A percentile compares a stretch with the other conserved stretches of the same genome.
These are phyloP conservation scores for Clathrospora elynae DNA, from an alignment of 2,329 filamentous ascomycete genomes.

Conservation along the genomic window DNA sequence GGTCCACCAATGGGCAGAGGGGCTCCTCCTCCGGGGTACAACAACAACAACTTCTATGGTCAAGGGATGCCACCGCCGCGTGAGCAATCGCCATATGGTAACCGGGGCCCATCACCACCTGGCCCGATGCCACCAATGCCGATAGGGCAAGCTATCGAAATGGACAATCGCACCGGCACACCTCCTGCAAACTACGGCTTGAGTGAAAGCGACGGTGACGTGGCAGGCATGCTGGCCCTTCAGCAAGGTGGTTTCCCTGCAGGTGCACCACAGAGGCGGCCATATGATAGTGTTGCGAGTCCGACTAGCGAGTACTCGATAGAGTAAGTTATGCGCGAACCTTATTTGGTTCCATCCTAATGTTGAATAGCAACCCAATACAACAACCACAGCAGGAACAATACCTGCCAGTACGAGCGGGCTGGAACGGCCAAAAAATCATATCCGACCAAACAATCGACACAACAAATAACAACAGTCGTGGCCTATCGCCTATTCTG, in stretches of 20 bases:
- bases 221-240: slow-evolving; percentile 73
- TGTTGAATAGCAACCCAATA: slow-evolving; percentile 16
- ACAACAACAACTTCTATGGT: slow-evolving; percentile 45
- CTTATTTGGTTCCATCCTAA: slow-evolving; percentile 9
- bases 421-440: slow-evolving; percentile 47
- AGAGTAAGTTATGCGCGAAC: slow-evolving; percentile 62
- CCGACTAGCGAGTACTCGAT: slow-evolving; percentile 74
- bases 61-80: slow-evolving; percentile 51
- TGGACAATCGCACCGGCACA: slow-evolving; percentile 65
- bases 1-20: slow-evolving; percentile 49
- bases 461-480: slow-evolving; percentile 35
- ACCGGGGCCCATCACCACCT: slow-evolving; percentile 66
- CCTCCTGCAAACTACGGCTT: slow-evolving; percentile 48
- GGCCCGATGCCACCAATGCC: slow-evolving; percentile 34
- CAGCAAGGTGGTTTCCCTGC: slow-evolving; percentile 59
- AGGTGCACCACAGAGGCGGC: slow-evolving; percentile 33
- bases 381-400: slow-evolving; percentile 22
- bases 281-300: slow-evolving; percentile 42
- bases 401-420: slow-evolving; percentile 56
- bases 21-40: slow-evolving; percentile 51
- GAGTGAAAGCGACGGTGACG: slow-evolving; percentile 70
- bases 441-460: slow-evolving; percentile 33
- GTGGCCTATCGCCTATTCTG: slow-evolving; percentile 48
- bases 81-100: slow-evolving; percentile 49
- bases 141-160: slow-evolving; percentile 74